phyloP scores from a whole-genome alignment of 768 basidiomycete genomes.

The Mycena rosella region DNA sequence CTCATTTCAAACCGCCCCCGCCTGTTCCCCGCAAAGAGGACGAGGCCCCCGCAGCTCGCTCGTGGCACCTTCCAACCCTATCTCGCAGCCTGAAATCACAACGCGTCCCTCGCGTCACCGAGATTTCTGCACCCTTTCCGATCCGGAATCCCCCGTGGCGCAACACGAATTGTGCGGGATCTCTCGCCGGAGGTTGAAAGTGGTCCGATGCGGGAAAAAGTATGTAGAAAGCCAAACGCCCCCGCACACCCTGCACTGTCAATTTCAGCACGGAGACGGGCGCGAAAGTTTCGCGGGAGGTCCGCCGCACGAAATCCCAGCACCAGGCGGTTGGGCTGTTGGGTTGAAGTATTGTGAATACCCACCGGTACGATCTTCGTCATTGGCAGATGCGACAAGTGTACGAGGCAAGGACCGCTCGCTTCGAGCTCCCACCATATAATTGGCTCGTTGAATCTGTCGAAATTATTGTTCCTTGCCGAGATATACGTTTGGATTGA shows the following conservation, averaged over 20 bases:
- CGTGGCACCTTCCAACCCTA: background rate
- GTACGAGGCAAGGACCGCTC: background rate
- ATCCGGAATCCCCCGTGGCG: background rate
- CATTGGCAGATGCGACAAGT: background rate
- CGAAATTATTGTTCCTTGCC: too few species aligned
- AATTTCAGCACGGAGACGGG: background rate
- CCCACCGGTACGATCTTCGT: background rate
- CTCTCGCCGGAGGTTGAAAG: too few species aligned
- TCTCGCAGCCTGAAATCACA: background rate
- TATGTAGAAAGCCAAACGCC: background rate
- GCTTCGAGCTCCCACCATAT: background rate
- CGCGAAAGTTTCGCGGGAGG: background rate
- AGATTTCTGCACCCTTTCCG: slow-evolving; percentile 1
- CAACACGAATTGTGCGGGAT: background rate
- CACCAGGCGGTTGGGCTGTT: background rate
- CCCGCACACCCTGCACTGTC: background rate
- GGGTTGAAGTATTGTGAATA: background rate
- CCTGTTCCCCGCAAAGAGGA: background rate
- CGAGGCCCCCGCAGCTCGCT: background rate
- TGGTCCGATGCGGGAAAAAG: background rate
- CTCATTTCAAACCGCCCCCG: background rate
- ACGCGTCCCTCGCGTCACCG: background rate
- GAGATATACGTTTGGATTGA: too few species aligned
- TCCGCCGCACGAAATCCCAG: background rate
- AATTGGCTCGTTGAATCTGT: background rate